Base-by-base conservation (phyloP, 106 monocot species). In the Cymbidium sinense region DNA sequence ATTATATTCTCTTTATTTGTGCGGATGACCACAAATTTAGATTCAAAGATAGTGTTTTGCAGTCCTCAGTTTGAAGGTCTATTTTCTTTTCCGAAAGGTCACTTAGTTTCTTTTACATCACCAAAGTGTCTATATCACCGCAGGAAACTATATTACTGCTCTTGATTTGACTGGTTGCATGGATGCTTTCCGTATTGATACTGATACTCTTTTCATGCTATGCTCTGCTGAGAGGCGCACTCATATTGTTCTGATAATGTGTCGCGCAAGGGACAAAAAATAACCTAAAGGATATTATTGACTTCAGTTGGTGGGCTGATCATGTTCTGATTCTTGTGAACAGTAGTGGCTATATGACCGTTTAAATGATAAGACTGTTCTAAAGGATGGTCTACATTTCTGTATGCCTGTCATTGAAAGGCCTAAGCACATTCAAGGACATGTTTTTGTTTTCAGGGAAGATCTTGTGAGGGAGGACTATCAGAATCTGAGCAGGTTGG, bases 251-350 rank as follows among this genome's bases (percentile, higher is more conserved):
- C 65, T 62, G 65, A 77, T 73, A 44, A 34, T 72, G 55, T 58
- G 73, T 70, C n/a, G n/a, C 75, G 34, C 39, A 5, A n/a, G n/a
- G n/a, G n/a, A n/a, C n/a, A n/a, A n/a, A n/a, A n/a, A n/a, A n/a
- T n/a, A n/a, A n/a, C n/a, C n/a, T n/a, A 62, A 51, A 54, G 77
- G 86, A 84, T 77, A 70, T 88, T 81, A 36, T 79, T 77, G 86
- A 96, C 80, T 61, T 94, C 74, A 81, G 77, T 81, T 96, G 96
- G 96, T 96, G 96, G 96, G 74, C 89, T 43, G 89, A 91, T 79
- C 33, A 78, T 54, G 85, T 89, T 85, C 86, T 91, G 51, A 76
- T 88, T 76, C 30, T 93, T 80, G 88, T 86, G 21, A 91, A 80
- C 33, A 81, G 75, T 70, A 78, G 50, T 79, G 85, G 84, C 43